A percentile compares a stretch with the other conserved stretches of the same genome.
Evolutionary conservation across 257 asterid species (phyloP).

Genomic region (Salvia hispanica): DNA sequence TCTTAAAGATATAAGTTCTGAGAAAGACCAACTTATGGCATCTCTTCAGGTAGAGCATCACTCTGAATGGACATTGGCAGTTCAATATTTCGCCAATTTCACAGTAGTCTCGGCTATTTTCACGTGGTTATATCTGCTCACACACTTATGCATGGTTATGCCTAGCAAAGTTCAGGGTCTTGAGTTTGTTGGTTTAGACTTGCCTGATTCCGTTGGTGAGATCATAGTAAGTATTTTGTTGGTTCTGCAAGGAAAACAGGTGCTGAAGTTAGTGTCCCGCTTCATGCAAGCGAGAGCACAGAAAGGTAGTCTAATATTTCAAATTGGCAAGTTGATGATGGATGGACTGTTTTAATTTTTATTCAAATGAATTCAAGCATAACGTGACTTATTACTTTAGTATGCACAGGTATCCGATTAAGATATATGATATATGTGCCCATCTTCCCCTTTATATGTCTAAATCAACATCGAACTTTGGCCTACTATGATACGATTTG

Average conservation of each 20-base stretch:
- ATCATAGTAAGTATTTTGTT: conserved; percentile 76
- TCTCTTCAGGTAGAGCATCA: conserved; percentile 78
- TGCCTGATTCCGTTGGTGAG: conserved; percentile 98
- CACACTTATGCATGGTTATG: conserved; percentile 66
- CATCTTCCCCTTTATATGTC: no score
- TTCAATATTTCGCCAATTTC: conserved; percentile 86
- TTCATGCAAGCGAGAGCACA: conserved; percentile 90
- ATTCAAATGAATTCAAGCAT: neutral
- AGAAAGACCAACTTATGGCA: conserved; percentile 87
- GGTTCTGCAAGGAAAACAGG: conserved; percentile 89
- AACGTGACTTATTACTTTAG: neutral
- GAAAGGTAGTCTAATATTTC: conserved; percentile 54
- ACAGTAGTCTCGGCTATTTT: conserved; percentile 63
- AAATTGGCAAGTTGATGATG: neutral
- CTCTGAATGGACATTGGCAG: conserved; percentile 79
- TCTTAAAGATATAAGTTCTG: conserved; percentile 68
- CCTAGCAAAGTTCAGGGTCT: conserved; percentile 89
- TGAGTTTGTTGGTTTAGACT: conserved; percentile 91
- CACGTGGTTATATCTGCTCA: conserved; percentile 62
- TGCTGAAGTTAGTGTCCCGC: conserved; percentile 77
- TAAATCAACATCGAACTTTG: no score
- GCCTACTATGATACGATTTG: no score
- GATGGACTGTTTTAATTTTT: neutral
- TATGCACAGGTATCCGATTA: conserved; percentile 16
- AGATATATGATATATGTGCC: neutral